Conservation (phyloP, 2,329 filamentous ascomycete genomes). For the Colletotrichum sp. region DNA sequence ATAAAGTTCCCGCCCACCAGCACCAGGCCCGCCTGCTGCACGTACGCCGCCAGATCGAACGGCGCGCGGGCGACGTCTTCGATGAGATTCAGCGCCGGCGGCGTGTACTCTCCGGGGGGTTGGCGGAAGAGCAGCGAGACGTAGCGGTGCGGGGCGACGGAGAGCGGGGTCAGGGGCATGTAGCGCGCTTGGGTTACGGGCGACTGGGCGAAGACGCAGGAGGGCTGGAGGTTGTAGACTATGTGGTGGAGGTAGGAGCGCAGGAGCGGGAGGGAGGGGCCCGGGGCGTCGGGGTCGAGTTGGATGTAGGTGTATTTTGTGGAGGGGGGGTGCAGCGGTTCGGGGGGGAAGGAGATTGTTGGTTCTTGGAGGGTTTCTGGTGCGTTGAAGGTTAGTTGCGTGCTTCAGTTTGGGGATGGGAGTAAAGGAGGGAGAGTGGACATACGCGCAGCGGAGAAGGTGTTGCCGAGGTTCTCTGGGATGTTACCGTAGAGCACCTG, state of each 20-base stretch:
- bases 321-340: neutral
- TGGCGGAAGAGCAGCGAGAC: neutral
- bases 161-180: neutral
- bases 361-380: neutral
- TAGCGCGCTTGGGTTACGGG: neutral
- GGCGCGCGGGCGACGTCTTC: neutral
- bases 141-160: neutral
- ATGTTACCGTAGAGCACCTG: neutral
- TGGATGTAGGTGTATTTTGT: neutral
- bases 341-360: neutral
- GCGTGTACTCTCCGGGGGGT: neutral
- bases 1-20: neutral
- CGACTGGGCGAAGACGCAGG: neutral
- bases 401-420: rapidly evolving
- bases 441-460: neutral
- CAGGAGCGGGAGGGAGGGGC: neutral
- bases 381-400: rapidly evolving
- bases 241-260: neutral
- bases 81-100: neutral
- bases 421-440: no score
- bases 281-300: neutral
- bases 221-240: neutral
- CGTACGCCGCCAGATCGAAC: neutral
- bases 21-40: neutral
- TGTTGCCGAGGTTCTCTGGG: neutral